These are phyloP conservation scores for Tetrahymena borealis DNA, from an alignment of 73 alveolate species.

Conservation along the genomic window DNA sequence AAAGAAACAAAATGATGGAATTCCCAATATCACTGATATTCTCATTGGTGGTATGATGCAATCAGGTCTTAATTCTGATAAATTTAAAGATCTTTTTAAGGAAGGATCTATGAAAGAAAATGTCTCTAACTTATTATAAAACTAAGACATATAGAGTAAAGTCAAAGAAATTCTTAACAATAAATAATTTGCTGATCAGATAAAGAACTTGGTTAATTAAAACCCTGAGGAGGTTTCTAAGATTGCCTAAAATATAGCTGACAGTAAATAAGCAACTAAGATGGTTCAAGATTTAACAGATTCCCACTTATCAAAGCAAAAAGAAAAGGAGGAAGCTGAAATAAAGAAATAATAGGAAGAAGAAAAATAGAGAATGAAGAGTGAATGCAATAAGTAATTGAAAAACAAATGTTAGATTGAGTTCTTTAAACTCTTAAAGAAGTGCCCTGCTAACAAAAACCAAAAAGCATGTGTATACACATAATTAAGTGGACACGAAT, in stretches of 20 bases:
- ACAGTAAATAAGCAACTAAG: not conserved
- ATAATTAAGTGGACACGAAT: not conserved
- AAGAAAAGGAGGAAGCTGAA: not conserved
- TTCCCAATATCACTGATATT: not conserved
- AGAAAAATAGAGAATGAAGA: not conserved
- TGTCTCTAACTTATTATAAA: not conserved
- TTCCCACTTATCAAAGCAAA: not conserved
- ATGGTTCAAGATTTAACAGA: not conserved
- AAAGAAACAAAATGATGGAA: not conserved
- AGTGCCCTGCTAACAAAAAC: not conserved
- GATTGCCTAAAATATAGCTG: not conserved
- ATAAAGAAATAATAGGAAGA: not conserved
- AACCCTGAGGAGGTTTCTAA: not conserved
- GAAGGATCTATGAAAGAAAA: not conserved
- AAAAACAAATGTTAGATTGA: not conserved
- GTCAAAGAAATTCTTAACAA: not conserved
- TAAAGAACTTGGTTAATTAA: not conserved
- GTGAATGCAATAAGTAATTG: not conserved
- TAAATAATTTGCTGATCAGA: not conserved
- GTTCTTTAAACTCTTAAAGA: not conserved
- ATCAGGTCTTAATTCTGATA: not conserved
- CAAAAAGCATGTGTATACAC: not conserved
- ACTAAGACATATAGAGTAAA: not conserved
- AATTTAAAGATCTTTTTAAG: not conserved
- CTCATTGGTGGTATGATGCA: not conserved